A percentile compares a stretch with the other conserved stretches of the same genome.
These are phyloP conservation scores for Hypholoma sublateritium DNA, from an alignment of 768 basidiomycete genomes.

Conservation along the genomic window DNA sequence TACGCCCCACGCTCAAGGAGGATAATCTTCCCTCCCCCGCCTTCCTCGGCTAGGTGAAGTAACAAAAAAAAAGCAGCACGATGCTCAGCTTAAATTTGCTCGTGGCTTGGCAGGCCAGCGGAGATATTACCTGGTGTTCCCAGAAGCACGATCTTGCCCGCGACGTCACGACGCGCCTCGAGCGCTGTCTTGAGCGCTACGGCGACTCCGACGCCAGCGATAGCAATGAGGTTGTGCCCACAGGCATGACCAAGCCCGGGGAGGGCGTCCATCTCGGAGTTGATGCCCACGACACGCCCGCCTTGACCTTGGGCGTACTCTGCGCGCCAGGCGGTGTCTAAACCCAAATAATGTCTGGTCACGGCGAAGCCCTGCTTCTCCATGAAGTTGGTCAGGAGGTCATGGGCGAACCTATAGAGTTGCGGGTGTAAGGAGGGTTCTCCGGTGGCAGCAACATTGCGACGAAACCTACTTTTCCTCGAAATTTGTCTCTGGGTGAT, in stretches of 20 bases:
- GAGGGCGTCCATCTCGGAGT: conserved; percentile 78
- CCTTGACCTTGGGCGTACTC: conserved; percentile 59
- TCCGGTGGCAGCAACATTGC: background rate
- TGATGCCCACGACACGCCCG: conserved; percentile 71
- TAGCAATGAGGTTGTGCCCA: conserved; percentile 83
- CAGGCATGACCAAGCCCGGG: conserved; percentile 64
- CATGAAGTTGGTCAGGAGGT: conserved; percentile 69
- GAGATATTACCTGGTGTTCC: conserved; percentile 65
- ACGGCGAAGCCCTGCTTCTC: conserved; percentile 65
- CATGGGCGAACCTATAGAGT: conserved; percentile 64
- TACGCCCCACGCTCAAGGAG: conserved; percentile 78
- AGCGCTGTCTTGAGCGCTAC: conserved; percentile 72
- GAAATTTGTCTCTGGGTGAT: conserved; percentile 65
- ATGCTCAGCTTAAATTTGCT: no score
- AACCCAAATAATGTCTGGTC: conserved; percentile 65
- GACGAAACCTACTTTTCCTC: conserved; percentile 52
- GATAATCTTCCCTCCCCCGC: conserved; percentile 74
- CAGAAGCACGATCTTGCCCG: conserved; percentile 70
- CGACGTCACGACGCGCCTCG: conserved; percentile 50
- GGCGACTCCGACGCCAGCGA: conserved; percentile 73
- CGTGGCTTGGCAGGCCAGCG: no score
- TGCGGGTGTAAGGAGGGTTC: background rate
- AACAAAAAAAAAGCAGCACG: background rate
- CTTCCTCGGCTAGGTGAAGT: conserved; percentile 63
- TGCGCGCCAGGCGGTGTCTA: conserved; percentile 78